These are phyloP conservation scores for Huntiella abstrusa DNA, from an alignment of 2,329 filamentous ascomycete species.

Conservation along the genomic window DNA sequence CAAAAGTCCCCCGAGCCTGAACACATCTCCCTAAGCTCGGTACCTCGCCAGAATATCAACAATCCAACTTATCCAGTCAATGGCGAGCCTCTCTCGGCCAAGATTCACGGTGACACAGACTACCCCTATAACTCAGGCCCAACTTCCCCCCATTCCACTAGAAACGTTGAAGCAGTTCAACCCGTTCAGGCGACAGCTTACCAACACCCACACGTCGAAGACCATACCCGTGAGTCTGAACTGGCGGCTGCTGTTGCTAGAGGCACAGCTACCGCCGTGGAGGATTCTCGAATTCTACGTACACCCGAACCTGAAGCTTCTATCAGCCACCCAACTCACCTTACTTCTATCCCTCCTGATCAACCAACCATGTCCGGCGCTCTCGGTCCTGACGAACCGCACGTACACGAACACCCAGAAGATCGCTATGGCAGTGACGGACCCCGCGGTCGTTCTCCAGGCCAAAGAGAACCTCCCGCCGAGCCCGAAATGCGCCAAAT, in stretches of 20 bases:
- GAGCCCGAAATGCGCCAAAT: neutral
- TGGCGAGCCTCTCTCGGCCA: neutral
- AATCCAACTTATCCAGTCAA: neutral
- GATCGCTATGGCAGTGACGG: neutral
- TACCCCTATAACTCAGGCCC: neutral
- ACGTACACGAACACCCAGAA: neutral
- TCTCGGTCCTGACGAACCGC: too few species aligned
- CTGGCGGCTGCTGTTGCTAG: conserved; percentile 1
- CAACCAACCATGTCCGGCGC: neutral
- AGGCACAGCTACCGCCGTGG: neutral
- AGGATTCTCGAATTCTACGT: neutral
- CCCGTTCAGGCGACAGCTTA: neutral
- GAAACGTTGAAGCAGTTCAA: neutral
- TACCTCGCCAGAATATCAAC: neutral
- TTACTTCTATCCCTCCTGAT: neutral
- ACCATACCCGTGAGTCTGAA: neutral
- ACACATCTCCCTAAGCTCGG: neutral
- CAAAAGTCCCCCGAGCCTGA: conserved; percentile 1
- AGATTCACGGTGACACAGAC: neutral
- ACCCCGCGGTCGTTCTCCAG: neutral
- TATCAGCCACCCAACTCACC: neutral
- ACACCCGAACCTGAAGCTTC: too few species aligned
- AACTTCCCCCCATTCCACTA: neutral
- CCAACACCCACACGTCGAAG: neutral
- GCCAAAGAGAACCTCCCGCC: too few species aligned